Base-by-base conservation (phyloP, 495 filamentous ascomycete species). In the Choiromyces venosus region DNA sequence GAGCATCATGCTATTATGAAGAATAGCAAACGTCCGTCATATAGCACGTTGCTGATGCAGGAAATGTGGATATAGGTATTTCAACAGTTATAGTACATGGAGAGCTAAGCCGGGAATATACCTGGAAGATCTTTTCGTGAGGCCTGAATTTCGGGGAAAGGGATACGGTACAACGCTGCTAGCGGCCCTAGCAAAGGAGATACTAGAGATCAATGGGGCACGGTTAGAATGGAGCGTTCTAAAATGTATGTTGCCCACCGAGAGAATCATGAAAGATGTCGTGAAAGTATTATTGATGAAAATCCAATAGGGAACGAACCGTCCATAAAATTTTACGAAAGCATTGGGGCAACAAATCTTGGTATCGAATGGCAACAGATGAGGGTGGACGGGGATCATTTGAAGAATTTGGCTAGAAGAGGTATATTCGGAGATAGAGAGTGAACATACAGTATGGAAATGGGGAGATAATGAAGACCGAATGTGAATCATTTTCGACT, bases 221-320 rank as follows among this genome's bases (percentile, higher is more conserved):
- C 87, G 95, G 76, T 82, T 99, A 71, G 94, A 97, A 83, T 99
- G 95, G 95, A 92, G 88, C 80, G 94, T 97, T 78, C 82, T 99
- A 77, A 93, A 90, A 83, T 92, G 88, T 80, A 25, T 64, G 38
- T 4, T 46, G 37, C 29, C n/a, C 46, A n/a, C 39, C 1, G 12
- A 25, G 9, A n/a, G 52, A 61, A 33, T 4, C 4, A 33, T 33
- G 0, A 10, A 61, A 12, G 52, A 61, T 14, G 39, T 36, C 8
- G 1, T 14, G 25, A 25, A 39, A 37, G n/a, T n/a, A 52, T 21
- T 75, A 33, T 46, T 12, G n/a, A 40, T 37, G 65, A 21, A 35
- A 52, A 10, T n/a, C n/a, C n/a, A n/a, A 67, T 65, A 81, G 88
- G 89, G 94, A 97, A 99, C 82, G 88, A 92, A 84, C 91, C 92